Evolutionary conservation across 805 yeast genomes (phyloP).

Genomic region (Cyberlindnera misumaiensis): DNA sequence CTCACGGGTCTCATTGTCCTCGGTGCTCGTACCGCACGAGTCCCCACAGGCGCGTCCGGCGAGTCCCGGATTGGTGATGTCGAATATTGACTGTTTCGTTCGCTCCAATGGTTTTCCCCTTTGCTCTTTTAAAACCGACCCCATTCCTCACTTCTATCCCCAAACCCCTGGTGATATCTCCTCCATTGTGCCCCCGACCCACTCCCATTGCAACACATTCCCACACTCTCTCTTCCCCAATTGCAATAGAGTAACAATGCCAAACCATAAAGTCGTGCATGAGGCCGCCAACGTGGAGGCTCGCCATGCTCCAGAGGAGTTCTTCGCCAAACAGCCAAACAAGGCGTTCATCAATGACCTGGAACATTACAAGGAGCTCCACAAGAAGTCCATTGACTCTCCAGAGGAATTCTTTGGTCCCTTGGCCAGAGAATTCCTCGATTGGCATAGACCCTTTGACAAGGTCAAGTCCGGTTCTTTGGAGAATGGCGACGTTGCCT

Average conservation of each 20-base stretch:
- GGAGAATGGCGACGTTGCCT: conserved; percentile 74
- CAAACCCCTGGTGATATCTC: too few species aligned
- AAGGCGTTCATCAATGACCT: conserved; percentile 26
- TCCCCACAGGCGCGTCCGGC: too few species aligned
- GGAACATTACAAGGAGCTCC: conserved; percentile 63
- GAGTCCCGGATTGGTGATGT: too few species aligned
- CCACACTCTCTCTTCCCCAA: too few species aligned
- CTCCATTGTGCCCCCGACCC: too few species aligned
- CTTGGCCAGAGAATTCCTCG: conserved; percentile 61
- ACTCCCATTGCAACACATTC: too few species aligned
- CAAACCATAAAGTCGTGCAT: conserved; percentile 31
- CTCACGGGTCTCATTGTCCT: too few species aligned
- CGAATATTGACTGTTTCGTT: too few species aligned
- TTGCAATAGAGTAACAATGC: conserved; percentile 5
- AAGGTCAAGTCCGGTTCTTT: conserved; percentile 53
- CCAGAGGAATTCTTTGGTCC: conserved; percentile 80
- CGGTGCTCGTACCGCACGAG: too few species aligned
- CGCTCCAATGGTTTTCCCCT: too few species aligned
- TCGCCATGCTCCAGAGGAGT: conserved; percentile 30
- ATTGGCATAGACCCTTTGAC: conserved; percentile 77
- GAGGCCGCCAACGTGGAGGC: conserved; percentile 31
- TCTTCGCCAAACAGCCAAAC: conserved; percentile 35
- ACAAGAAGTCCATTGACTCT: conserved; percentile 67
- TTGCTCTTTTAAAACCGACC: too few species aligned
- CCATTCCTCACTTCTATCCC: too few species aligned